Conservation (phyloP, 306 rosid species). For the Psophocarpus tetragonolobus region DNA sequence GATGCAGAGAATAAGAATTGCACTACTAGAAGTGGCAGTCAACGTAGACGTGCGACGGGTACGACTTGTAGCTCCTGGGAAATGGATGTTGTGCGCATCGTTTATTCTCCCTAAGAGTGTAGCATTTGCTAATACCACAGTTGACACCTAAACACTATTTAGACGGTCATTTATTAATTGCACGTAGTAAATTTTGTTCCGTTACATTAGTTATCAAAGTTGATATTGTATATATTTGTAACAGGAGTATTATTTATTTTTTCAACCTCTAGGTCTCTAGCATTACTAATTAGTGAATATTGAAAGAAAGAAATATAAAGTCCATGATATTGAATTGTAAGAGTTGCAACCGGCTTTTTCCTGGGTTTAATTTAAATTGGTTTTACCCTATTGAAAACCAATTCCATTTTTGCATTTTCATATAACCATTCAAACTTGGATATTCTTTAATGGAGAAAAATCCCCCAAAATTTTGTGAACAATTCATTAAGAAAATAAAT, state of each 20-base stretch:
- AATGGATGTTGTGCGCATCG: constrained; percentile 96
- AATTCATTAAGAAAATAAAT: neutral
- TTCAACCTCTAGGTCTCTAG: neutral
- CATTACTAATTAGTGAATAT: neutral
- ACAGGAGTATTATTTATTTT: neutral
- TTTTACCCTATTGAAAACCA: neutral
- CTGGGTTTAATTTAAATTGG: neutral
- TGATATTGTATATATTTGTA: constrained; percentile 21
- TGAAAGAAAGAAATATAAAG: neutral
- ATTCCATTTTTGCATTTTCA: neutral
- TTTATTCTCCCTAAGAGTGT: constrained; percentile 80
- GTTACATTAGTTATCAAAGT: neutral
- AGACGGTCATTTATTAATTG: constrained; percentile 13
- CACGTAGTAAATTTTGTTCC: constrained; percentile 11
- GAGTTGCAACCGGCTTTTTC: neutral
- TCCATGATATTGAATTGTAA: neutral
- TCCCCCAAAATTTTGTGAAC: neutral
- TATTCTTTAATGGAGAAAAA: neutral
- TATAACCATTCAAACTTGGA: neutral
- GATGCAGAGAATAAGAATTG: constrained; percentile 85
- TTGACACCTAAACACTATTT: constrained; percentile 38
- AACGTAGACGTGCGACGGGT: constrained; percentile 78
- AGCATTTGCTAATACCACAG: constrained; percentile 57
- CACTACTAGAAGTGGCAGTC: constrained; percentile 74
- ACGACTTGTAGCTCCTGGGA: constrained; percentile 90